Percentiles rank a stretch among this genome's conserved stretches.
Conservation (phyloP, 2,329 filamentous ascomycete species). For the Phoma herbarum region DNA sequence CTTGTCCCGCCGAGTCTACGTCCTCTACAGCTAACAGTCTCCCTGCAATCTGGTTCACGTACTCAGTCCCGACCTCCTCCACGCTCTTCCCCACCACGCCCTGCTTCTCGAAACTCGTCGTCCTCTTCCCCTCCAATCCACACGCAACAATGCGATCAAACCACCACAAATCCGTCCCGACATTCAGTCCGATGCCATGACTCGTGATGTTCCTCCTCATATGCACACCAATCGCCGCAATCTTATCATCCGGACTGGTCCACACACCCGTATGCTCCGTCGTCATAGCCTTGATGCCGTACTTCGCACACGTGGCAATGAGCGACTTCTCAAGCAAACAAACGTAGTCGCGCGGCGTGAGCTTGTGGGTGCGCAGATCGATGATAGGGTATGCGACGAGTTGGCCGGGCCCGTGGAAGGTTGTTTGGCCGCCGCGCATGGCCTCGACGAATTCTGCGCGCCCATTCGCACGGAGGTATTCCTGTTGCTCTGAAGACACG, state of each 20-base stretch:
- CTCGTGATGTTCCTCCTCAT: constrained; percentile 82
- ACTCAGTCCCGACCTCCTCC: constrained; percentile 51
- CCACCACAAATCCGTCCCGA: constrained; percentile 70
- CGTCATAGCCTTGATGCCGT: constrained; percentile 68
- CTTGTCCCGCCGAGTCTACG: constrained; percentile 29
- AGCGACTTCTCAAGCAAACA: constrained; percentile 79
- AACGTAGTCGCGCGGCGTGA: constrained; percentile 80
- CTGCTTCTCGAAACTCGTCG: constrained; percentile 76
- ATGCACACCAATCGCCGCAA: constrained; percentile 93
- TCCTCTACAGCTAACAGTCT: constrained; percentile 34
- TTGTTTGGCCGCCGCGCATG: constrained; percentile 87
- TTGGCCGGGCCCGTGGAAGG: constrained; percentile 95
- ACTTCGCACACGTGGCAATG: constrained; percentile 69
- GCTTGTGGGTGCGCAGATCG: constrained; percentile 74
- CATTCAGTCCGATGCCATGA: constrained; percentile 84
- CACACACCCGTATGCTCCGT: constrained; percentile 87
- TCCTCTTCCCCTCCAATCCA: constrained; percentile 79
- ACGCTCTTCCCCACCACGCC: constrained; percentile 50
- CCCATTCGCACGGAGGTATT: constrained; percentile 50
- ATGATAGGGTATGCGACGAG: constrained; percentile 90
- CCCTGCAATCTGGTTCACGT: constrained; percentile 53
- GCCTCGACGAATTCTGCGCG: constrained; percentile 72
- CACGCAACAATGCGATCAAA: constrained; percentile 85
- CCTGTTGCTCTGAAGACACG: constrained; percentile 59
- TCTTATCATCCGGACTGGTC: constrained; percentile 68